phyloP scores from a whole-genome alignment of 2,329 filamentous ascomycete genomes.

The Aspergillus calidoustus region DNA sequence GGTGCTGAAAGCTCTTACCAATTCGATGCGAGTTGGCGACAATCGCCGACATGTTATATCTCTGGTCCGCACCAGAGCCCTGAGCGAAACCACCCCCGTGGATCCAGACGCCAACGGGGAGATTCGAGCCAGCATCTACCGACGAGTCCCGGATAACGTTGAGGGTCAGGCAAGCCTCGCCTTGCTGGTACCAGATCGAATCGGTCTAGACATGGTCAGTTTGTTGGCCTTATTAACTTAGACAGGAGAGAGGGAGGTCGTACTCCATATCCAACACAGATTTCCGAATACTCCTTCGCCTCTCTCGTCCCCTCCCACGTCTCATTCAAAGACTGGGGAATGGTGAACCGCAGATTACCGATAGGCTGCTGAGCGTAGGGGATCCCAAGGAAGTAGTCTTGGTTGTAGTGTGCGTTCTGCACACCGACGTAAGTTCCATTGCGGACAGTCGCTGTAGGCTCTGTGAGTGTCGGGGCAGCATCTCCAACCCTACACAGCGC shows the following conservation, averaged over 20 bases:
- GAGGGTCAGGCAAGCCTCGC: constrained; percentile 65
- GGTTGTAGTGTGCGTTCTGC: constrained; percentile 46
- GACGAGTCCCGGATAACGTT: constrained; percentile 61
- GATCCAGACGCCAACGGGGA: constrained; percentile 67
- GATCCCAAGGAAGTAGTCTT: constrained; percentile 60
- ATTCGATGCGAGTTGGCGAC: constrained; percentile 59
- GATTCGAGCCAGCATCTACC: constrained; percentile 41
- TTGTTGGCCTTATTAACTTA: not conserved
- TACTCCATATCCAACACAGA: constrained; percentile 58
- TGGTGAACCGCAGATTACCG: constrained; percentile 57
- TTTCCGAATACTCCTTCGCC: constrained; percentile 52
- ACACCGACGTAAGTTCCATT: constrained; percentile 57
- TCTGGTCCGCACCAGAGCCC: constrained; percentile 56
- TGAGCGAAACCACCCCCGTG: constrained; percentile 60
- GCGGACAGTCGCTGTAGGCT: constrained; percentile 39
- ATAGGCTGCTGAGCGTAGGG: constrained; percentile 62
- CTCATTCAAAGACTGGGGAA: constrained; percentile 55
- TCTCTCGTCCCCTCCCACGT: constrained; percentile 48
- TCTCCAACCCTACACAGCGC: constrained; percentile 4
- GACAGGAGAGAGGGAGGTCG: constrained; percentile 22
- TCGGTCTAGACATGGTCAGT: constrained; percentile 29
- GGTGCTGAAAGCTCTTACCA: constrained; percentile 25
- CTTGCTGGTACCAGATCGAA: constrained; percentile 41
- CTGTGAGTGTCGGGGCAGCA: constrained; percentile 27
- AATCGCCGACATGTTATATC: constrained; percentile 67